phyloP scores from a whole-genome alignment of 306 rosid genomes.

The Acacia acuminata region DNA sequence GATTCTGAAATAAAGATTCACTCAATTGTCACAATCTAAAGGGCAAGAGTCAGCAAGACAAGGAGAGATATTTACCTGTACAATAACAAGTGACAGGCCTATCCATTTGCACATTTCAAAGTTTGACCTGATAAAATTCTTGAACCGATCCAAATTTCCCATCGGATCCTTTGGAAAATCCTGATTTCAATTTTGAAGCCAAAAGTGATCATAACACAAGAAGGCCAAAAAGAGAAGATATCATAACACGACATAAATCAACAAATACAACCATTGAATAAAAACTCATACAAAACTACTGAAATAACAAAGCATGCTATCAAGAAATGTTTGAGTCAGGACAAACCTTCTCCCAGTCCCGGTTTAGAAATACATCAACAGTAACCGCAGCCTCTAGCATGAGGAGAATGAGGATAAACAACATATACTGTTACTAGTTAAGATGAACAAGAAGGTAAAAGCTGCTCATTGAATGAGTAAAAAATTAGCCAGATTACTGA shows the following conservation, averaged over 20 bases:
- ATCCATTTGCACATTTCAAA: slow-evolving; percentile 75
- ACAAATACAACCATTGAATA: neutral
- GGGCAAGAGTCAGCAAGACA: slow-evolving; percentile 18
- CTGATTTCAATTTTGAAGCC: slow-evolving; percentile 41
- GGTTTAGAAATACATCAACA: slow-evolving; percentile 68
- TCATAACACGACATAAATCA: slow-evolving; percentile 27
- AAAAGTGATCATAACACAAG: slow-evolving; percentile 26
- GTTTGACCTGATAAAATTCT: slow-evolving; percentile 61
- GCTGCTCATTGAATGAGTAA: neutral
- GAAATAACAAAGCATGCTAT: slow-evolving; percentile 9
- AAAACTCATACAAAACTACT: neutral
- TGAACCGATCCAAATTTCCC: slow-evolving; percentile 65
- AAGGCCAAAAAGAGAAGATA: neutral
- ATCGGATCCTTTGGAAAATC: slow-evolving; percentile 82
- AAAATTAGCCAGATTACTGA: neutral
- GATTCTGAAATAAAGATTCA: neutral
- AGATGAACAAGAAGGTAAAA: slow-evolving; percentile 28
- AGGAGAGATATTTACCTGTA: slow-evolving; percentile 56
- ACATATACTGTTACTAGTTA: slow-evolving; percentile 62
- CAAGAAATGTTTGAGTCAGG: neutral
- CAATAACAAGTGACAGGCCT: slow-evolving; percentile 59
- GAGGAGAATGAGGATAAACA: slow-evolving; percentile 58
- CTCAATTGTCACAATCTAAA: neutral
- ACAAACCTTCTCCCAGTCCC: slow-evolving; percentile 72
- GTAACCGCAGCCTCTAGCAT: slow-evolving; percentile 73